A percentile compares a stretch with the other conserved stretches of the same genome.
Evolutionary conservation across 106 monocot genomes (phyloP).

Genomic region (Dendrobium catenatum): DNA sequence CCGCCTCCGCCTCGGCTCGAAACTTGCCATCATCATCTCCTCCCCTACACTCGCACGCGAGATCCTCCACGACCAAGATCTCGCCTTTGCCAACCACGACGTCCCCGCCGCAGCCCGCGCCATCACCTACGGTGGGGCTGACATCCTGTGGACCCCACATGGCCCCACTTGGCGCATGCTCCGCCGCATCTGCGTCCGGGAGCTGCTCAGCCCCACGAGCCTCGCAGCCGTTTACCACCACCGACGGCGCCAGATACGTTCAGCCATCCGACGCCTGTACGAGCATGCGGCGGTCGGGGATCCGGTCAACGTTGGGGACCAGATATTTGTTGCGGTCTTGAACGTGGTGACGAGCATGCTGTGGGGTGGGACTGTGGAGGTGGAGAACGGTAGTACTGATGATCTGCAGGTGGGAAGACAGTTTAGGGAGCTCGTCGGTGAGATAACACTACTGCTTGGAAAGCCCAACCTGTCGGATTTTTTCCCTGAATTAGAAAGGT

Average conservation of each 20-base stretch:
- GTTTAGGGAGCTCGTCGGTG: conserved; percentile 33
- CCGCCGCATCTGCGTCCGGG: conserved; percentile 37
- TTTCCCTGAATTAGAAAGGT: conserved; percentile 36
- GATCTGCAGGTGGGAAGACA: conserved; percentile 13
- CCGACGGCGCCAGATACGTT: conserved; percentile 28
- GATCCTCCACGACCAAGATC: conserved; percentile 28
- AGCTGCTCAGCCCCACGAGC: conserved; percentile 35
- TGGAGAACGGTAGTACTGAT: conserved; percentile 7
- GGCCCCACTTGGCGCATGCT: conserved; percentile 63
- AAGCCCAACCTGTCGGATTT: conserved; percentile 60
- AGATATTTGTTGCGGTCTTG: conserved; percentile 34
- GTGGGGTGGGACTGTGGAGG: conserved; percentile 44
- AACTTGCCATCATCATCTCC: conserved; percentile 31
- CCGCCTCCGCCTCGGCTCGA: conserved; percentile 35
- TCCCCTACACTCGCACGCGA: conserved; percentile 23
- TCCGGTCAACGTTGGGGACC: conserved; percentile 25
- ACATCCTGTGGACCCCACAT: conserved; percentile 44
- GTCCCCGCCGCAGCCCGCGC: conserved; percentile 19
- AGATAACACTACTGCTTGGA: conserved; percentile 27
- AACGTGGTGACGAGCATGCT: conserved; percentile 49
- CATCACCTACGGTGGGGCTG: conserved; percentile 30
- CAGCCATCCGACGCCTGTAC: conserved; percentile 12
- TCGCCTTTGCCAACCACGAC: conserved; percentile 44
- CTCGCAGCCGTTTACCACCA: conserved; percentile 34
- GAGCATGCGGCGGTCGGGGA: not conserved